Evolutionary conservation across 75 land plant species (phyloP).

Genomic region (Chamaecyparis obtusa): DNA sequence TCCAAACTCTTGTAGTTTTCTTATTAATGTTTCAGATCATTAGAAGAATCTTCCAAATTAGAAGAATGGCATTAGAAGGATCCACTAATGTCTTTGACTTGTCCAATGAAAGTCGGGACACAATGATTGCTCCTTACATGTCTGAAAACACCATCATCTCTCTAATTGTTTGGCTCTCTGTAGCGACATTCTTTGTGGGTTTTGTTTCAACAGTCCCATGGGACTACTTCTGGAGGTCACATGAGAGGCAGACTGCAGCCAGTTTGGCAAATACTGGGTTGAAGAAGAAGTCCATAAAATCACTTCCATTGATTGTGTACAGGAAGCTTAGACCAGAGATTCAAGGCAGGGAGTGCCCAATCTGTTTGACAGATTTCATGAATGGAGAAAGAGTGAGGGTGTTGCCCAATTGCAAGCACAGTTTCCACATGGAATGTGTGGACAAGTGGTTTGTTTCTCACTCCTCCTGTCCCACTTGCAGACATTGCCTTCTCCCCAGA

Average conservation of each 20-base stretch:
- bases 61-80: background rate
- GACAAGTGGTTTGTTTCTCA: conserved; percentile 46
- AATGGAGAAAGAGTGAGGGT: conserved; percentile 30
- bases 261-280: conserved; percentile 29
- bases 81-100: background rate
- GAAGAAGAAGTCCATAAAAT: conserved; percentile 30
- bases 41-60: background rate
- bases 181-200: background rate
- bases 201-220: background rate
- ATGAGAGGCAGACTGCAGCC: background rate
- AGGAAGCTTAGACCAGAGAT: background rate
- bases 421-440: conserved; percentile 46
- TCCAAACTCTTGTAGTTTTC: background rate
- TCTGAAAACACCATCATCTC: background rate
- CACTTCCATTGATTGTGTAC: conserved; percentile 8
- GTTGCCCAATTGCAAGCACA: conserved; percentile 45
- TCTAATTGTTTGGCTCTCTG: background rate
- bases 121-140: background rate
- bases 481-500: conserved; percentile 6
- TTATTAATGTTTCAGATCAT: too few species aligned
- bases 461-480: conserved; percentile 49
- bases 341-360: conserved; percentile 26
- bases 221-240: background rate
- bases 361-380: conserved; percentile 37
- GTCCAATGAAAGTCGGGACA: background rate